Conservation (phyloP, 2,329 filamentous ascomycete genomes). For the Aspergillus latus region DNA sequence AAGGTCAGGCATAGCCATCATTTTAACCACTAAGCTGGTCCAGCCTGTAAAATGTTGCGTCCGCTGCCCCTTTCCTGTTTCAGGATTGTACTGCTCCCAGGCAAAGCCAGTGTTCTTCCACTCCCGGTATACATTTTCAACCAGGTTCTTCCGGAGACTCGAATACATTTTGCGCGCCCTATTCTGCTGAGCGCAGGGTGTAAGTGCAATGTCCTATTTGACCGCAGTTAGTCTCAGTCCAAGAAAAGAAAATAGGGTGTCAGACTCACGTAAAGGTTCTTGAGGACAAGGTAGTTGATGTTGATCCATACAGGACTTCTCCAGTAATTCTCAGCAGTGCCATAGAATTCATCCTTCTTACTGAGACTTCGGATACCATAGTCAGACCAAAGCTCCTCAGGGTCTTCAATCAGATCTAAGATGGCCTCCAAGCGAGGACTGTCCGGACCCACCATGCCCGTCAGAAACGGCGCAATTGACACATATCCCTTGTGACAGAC, state of each 20-base stretch:
- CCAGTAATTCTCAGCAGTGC: conserved; percentile 96
- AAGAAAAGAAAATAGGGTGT: background rate
- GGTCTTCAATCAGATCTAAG: conserved; percentile 74
- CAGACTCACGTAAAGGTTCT: conserved; percentile 69
- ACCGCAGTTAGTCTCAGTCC: conserved; percentile 17
- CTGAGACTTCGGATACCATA: conserved; percentile 89
- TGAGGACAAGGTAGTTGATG: conserved; percentile 86
- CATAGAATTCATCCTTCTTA: conserved; percentile 77
- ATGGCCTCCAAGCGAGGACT: conserved; percentile 72
- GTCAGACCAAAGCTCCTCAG: conserved; percentile 84
- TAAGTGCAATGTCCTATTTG: conserved; percentile 62
- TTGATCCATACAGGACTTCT: conserved; percentile 92
- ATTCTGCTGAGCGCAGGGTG: conserved; percentile 64
- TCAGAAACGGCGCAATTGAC: conserved; percentile 87
- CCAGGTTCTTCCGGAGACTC: conserved; percentile 75
- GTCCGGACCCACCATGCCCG: conserved; percentile 72
- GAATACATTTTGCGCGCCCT: conserved; percentile 74
- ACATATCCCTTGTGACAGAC: conserved; percentile 98
- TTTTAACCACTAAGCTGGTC: conserved; percentile 97
- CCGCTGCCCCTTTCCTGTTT: conserved; percentile 87
- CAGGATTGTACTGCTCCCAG: conserved; percentile 97
- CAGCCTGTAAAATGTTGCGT: conserved; percentile 98
- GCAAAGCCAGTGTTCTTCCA: conserved; percentile 94
- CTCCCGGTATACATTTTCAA: conserved; percentile 81
- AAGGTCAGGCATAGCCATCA: conserved; percentile 89